Evolutionary conservation across 306 rosid genomes (phyloP), one percentile per base, ranked within the genome.

Genomic region (Cicer cuneatum): DNA sequence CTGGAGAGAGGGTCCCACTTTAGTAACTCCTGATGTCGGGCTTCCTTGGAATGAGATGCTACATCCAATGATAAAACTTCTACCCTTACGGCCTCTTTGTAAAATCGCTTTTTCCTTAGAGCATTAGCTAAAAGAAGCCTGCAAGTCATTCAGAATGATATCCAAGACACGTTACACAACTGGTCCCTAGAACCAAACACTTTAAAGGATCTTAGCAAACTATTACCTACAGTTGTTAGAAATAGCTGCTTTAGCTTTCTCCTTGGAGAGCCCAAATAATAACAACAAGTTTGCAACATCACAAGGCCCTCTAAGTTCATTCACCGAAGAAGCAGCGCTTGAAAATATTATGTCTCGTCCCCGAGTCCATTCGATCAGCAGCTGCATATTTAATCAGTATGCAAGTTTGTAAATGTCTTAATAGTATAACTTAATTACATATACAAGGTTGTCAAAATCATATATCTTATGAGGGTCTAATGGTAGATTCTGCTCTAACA

Each of bases 141-240:
- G 86, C 78, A 83, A 77, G 63, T 73, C 79, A 77, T 45, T 18
- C 37, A 42, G 35, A 47, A 47, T 7, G 48, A 81, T 46, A 73
- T 40, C 60, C 19, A 54, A 54, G 59, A 76, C 11, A 73, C 38
- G 14, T 42, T 35, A 60, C 75, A 73, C 71, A 61, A 61, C 13
- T 11, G 62, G 40, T 8, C 43, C 13, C 21, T 10, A 18, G 47
- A 76, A 76, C 64, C 38, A 35, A 59, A 70, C 24, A 24, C 58
- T 57, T 13, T 3, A 66, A 67, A 61, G 76, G 60, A 41, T 56
- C 51, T 42, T 43, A 71, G 84, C 21, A 79, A 72, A 29, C 12
- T 53, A 90, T 45, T 45, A 94, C 93, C 97, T 92, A 82, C 97
- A 90, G 65, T 92, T 92, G 84, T 86, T 92, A 39, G 97, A 94